These are phyloP conservation scores for Elaphomyces granulatus DNA, from an alignment of 495 filamentous ascomycete genomes.

Conservation along the genomic window DNA sequence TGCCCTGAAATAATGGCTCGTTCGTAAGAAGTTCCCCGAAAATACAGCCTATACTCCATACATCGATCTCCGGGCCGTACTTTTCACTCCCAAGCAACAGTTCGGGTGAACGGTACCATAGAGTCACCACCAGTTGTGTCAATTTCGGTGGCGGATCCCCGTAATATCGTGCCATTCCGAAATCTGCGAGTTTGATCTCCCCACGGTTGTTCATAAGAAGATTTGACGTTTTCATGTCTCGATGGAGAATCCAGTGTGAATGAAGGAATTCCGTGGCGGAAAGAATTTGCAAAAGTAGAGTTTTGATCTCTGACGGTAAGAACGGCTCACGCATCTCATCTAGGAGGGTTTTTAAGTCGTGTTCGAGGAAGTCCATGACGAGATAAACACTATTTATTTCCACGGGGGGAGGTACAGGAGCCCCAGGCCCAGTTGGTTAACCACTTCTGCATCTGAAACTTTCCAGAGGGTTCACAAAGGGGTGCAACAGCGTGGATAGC, in stretches of 20 bases:
- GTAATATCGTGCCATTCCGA: conserved; percentile 90
- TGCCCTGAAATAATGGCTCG: conserved; percentile 75
- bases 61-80: conserved; percentile 70
- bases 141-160: conserved; percentile 71
- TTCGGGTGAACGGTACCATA: conserved; percentile 94
- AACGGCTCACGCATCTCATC: conserved; percentile 93
- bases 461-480: conserved; percentile 10
- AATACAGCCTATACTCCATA: conserved; percentile 95
- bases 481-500: conserved; percentile 1
- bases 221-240: conserved; percentile 94
- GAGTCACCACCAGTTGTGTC: conserved; percentile 88
- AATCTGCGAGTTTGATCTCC: conserved; percentile 91
- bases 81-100: conserved; percentile 66
- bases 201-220: conserved; percentile 92
- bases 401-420: conserved; percentile 7
- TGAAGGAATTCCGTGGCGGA: conserved; percentile 80
- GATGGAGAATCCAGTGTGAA: conserved; percentile 83
- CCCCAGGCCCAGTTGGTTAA: conserved; percentile 8
- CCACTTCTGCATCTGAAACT: conserved; percentile 14
- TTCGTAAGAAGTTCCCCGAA: conserved; percentile 83
- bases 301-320: conserved; percentile 84
- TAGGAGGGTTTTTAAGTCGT: conserved; percentile 89
- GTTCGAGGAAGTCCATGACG: conserved; percentile 96
- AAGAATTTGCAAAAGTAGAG: conserved; percentile 67
- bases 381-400: conserved; percentile 58